phyloP scores from a whole-genome alignment of 129 eudicot genomes.

The sunflower (Helianthus annuus) region DNA sequence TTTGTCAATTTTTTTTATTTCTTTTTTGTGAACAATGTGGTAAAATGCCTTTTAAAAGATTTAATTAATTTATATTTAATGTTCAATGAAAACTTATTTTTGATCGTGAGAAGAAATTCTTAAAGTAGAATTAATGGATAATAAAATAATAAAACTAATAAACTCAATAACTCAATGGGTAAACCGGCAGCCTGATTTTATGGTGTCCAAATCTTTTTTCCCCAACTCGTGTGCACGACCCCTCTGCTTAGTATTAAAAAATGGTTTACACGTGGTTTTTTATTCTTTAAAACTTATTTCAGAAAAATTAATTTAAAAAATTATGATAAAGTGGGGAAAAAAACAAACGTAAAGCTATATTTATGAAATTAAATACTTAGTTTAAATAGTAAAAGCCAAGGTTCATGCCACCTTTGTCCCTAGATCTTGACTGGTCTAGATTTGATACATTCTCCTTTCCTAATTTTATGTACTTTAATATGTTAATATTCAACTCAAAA shows the following conservation, averaged over 20 bases:
- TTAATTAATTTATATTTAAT: not conserved
- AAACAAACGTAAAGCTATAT: conserved; percentile 22
- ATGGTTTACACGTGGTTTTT: conserved; percentile 27
- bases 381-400: conserved; percentile 39
- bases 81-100: not conserved
- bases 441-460: conserved; percentile 21
- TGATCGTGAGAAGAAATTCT: not conserved
- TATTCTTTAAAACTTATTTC: conserved; percentile 16
- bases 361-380: conserved; percentile 22
- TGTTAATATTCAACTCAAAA: not conserved
- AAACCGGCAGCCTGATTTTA: conserved; percentile 28
- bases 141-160: not conserved
- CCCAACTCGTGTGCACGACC: conserved; percentile 40
- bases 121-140: conserved; percentile 7
- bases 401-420: conserved; percentile 39
- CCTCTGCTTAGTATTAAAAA: conserved; percentile 18
- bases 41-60: too few relatives aligned
- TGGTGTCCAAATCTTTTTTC: conserved; percentile 33
- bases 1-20: too few relatives aligned
- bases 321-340: not conserved
- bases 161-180: not conserved
- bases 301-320: conserved; percentile 10
- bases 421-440: conserved; percentile 34
- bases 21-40: too few relatives aligned
- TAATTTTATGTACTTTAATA: not conserved